Base-by-base conservation (phyloP, 805 yeast genomes). In the Yamadazyma laniorum region DNA sequence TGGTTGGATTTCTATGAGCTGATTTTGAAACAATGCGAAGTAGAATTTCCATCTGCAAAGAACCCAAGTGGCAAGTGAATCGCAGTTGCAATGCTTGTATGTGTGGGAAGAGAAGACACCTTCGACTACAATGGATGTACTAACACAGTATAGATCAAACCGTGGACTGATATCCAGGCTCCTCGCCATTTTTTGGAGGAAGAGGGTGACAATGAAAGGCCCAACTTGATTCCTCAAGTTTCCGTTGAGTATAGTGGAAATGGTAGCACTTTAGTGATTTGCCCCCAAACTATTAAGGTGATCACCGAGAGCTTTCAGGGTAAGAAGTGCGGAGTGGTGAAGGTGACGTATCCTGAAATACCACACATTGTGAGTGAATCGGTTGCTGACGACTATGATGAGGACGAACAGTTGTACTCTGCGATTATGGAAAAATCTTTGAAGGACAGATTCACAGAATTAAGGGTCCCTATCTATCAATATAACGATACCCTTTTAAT, bases 121-220 rank as follows among this genome's bases (percentile, higher is more conserved):
- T n/a, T 12, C 12, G 23, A 31, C 16, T 6, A 11, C 11, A 21
- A 18, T 31, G 16, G 32, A 12, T 19, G 26, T 18, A 21, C 25
- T 13, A 18, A 30, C n/a, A n/a, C 29, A 39, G 34, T 39, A 34
- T 28, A 35, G 40, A 60, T 75, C 34, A 71, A 73, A 61, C 80
- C 77, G 28, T 65, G 75, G 71, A 59, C 63, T 18, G 79, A 72
- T 27, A 50, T 57, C 32, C 72, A 69, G 23, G 59, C 70, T n/a
- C 73, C 77, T 14, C 72, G 83, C 43, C 81, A 79, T 52, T 45
- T 67, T 6, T 50, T 78, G 18, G 75, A 71, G 32, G 77, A 74
- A 32, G 72, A 63, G 7, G 59, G 52, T 14, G 45, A 43, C 6
- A 47, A 41, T 11, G 47, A 48, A n/a, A 38, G 35, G 23, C 56